Base-by-base conservation (phyloP, 2,329 filamentous ascomycete species). In the Coleophoma crateriformis region DNA sequence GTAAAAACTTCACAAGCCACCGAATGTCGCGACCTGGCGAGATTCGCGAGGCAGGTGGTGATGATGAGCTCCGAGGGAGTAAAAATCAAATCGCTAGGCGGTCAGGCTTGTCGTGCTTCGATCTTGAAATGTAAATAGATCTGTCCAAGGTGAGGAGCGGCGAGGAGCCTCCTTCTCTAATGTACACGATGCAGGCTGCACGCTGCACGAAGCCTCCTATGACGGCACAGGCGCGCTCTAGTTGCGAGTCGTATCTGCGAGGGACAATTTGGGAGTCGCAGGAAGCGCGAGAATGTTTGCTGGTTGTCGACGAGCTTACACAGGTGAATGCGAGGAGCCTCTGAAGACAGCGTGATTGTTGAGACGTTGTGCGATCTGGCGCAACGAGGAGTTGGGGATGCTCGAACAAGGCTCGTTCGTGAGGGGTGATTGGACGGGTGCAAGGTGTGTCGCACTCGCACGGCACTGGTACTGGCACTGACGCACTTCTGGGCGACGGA, bases 311-410 rank as follows among this genome's bases (percentile, higher is more conserved):
- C 27, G 27, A 27, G 6, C 27, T 27, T 27, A 27, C 27, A 27
- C 27, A 27, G 27, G 27, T 27, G 27, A 27, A 27, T 7, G 27
- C 27, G 27, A 27, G 27, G 27, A 27, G 27, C 27, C 27, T 27
- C 3, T 27, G 8, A 27, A 27, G 27, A 27, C 27, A 10, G 5
- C 20, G 37, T 12, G 22, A 2, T 41, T 20, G 41, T 33, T 33
- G 46, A 47, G 32, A 15, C 10, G n/a, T 32, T 35, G 13, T 47
- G 37, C 20, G 27, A 33, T 47, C 46, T 47, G 46, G 37, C 46
- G 46, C 46, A 47, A 41, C 41, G 37, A 40, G 37, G 35, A 40
- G 20, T 44, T 22, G 11, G 27, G 27, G 32, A 27, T 20, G 20
- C 32, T 44, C 41, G 32, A 13, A 15, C 27, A 27, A n/a, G 22